phyloP scores from a whole-genome alignment of 768 basidiomycete genomes.

The Suillus brevipes region DNA sequence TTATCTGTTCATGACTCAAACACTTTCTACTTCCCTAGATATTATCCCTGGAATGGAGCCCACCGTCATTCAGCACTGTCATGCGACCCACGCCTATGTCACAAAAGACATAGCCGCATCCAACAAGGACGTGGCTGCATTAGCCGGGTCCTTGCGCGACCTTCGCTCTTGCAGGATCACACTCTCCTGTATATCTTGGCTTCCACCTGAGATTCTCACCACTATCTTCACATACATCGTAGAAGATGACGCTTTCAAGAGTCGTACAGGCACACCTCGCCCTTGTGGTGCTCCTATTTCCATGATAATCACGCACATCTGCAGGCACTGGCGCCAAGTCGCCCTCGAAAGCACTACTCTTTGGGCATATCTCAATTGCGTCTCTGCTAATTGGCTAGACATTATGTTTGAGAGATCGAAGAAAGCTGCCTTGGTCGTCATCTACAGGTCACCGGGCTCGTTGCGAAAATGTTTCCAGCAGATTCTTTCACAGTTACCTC shows the following conservation, averaged over 20 bases:
- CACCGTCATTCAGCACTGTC: not conserved
- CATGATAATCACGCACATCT: slow-evolving; percentile 60
- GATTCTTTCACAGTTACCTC: slow-evolving; percentile 33
- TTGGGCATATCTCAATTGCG: slow-evolving; percentile 50
- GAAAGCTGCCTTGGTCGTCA: slow-evolving; percentile 31
- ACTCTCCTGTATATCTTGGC: slow-evolving; percentile 17
- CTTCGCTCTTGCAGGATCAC: slow-evolving; percentile 20
- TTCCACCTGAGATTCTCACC: slow-evolving; percentile 25
- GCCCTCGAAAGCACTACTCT: slow-evolving; percentile 53
- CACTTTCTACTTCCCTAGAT: not conserved
- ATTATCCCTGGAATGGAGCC: not conserved
- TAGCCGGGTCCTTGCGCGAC: slow-evolving; percentile 13
- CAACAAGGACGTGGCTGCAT: not conserved
- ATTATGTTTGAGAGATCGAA: slow-evolving; percentile 49
- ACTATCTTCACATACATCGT: slow-evolving; percentile 18
- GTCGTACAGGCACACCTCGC: not conserved
- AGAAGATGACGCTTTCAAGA: not conserved
- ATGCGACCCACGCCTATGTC: slow-evolving; percentile 9
- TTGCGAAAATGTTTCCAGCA: not conserved
- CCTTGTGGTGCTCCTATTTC: slow-evolving; percentile 16
- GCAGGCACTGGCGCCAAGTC: slow-evolving; percentile 55
- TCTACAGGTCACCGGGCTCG: slow-evolving; percentile 27
- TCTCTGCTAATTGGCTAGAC: slow-evolving; percentile 37
- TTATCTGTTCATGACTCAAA: not conserved
- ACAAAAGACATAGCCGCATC: slow-evolving; percentile 15